A percentile compares a stretch with the other conserved stretches of the same genome.
Evolutionary conservation across 768 basidiomycete genomes (phyloP).

Genomic region (Agaricus bisporus): DNA sequence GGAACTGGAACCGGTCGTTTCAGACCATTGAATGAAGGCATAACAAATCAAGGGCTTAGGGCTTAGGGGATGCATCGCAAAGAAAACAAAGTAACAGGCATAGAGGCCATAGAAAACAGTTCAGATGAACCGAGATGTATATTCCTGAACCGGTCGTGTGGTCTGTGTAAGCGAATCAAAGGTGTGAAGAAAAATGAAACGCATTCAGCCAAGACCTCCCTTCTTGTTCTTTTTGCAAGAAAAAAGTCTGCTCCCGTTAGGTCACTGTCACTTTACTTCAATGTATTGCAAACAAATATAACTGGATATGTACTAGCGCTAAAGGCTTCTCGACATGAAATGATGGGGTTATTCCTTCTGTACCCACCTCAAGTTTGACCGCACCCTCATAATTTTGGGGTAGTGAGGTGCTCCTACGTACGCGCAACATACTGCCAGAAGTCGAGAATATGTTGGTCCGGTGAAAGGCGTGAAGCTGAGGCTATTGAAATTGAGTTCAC

Average conservation of each 20-base stretch:
- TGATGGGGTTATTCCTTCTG: neutral
- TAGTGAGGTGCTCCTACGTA: neutral
- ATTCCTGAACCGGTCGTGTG: neutral
- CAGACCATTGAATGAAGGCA: slow-evolving; percentile 4
- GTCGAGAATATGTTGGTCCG: too few species aligned
- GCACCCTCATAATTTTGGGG: too few species aligned
- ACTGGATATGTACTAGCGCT: slow-evolving; percentile 7
- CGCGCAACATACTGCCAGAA: too few species aligned
- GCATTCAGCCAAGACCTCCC: neutral
- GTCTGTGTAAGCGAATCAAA: neutral
- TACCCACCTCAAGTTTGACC: neutral
- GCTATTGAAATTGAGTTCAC: too few species aligned
- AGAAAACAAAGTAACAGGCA: too few species aligned
- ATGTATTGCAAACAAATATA: slow-evolving; percentile 1
- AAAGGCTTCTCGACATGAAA: neutral
- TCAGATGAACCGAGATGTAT: too few species aligned
- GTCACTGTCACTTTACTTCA: neutral
- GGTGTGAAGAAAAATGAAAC: neutral
- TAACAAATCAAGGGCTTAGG: neutral
- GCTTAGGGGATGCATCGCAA: too few species aligned
- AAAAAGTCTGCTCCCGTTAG: neutral
- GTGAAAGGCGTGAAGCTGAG: too few species aligned
- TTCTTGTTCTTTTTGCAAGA: neutral
- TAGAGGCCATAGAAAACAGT: too few species aligned
- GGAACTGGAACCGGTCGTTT: slow-evolving; percentile 5